A percentile compares a stretch with the other conserved stretches of the same genome.
Evolutionary conservation across 1,284 basidiomycete species (phyloP).

Genomic region (Kwoniella shivajii): DNA sequence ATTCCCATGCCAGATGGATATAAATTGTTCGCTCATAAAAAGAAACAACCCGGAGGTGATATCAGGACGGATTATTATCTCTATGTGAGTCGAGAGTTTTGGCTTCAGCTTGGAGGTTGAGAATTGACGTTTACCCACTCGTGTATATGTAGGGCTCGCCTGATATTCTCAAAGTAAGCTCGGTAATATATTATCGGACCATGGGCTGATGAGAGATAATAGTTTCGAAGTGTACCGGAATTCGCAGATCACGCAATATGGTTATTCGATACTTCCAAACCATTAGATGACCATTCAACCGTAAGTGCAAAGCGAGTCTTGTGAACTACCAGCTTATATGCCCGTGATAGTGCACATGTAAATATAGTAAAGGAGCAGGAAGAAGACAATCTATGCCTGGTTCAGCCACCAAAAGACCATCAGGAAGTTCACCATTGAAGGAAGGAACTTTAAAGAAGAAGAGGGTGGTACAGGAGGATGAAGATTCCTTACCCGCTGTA

Average conservation of each 20-base stretch:
- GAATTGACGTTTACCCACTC: too few species aligned
- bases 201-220: neutral
- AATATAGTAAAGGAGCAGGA: constrained; percentile 27
- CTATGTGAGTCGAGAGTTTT: constrained; percentile 25
- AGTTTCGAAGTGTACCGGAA: constrained; percentile 35
- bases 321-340: neutral
- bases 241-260: constrained; percentile 41
- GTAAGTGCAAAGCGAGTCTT: constrained; percentile 13
- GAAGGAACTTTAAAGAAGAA: constrained; percentile 8
- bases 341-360: constrained; percentile 33
- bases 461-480: constrained; percentile 4
- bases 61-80: constrained; percentile 40
- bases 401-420: constrained; percentile 8
- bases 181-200: neutral
- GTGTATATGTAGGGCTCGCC: constrained; percentile 29
- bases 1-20: constrained; percentile 38
- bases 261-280: constrained; percentile 36
- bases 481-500: constrained; percentile 12
- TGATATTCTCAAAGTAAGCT: constrained; percentile 24
- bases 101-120: too few species aligned
- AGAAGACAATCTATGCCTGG: constrained; percentile 13
- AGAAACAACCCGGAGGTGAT: constrained; percentile 23
- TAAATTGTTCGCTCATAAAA: constrained; percentile 35
- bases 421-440: constrained; percentile 5
- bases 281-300: constrained; percentile 31